Evolutionary conservation across 2,329 filamentous ascomycete genomes (phyloP).

Genomic region (Penicillium olsonii): DNA sequence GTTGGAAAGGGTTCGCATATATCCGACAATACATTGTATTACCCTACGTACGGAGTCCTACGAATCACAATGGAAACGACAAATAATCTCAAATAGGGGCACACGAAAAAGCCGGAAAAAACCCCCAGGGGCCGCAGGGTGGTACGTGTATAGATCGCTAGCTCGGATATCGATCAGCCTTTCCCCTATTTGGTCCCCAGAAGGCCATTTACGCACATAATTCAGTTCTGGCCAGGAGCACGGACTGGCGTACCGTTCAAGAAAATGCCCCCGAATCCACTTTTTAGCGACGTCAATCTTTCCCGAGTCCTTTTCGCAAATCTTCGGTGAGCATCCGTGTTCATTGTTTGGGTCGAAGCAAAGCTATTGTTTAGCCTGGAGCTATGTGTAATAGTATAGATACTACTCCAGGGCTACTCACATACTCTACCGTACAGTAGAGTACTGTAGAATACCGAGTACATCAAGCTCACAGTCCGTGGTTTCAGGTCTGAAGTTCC

Average conservation of each 20-base stretch:
- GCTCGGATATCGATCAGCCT: conserved; percentile 14
- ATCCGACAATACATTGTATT: neutral
- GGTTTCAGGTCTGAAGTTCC: neutral
- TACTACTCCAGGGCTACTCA: no score
- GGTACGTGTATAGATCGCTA: conserved; percentile 11
- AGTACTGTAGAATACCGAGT: no score
- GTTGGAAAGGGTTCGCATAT: neutral
- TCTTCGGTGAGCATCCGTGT: neutral
- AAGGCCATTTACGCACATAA: neutral
- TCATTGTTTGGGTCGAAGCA: neutral
- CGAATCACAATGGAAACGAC: neutral
- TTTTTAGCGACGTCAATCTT: neutral
- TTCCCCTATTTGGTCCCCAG: conserved; percentile 2
- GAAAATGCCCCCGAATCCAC: neutral
- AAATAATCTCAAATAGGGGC: neutral
- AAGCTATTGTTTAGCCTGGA: neutral
- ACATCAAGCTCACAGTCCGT: neutral
- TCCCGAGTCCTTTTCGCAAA: neutral
- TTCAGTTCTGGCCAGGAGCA: neutral
- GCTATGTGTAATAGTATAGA: no score
- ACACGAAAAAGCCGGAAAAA: neutral
- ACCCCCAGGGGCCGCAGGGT: neutral
- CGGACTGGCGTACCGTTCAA: conserved; percentile 9
- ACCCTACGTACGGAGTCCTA: no score
- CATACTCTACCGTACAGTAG: no score